Conservation (phyloP, 179 eudicot genomes). For the Spinacia oleracea region DNA sequence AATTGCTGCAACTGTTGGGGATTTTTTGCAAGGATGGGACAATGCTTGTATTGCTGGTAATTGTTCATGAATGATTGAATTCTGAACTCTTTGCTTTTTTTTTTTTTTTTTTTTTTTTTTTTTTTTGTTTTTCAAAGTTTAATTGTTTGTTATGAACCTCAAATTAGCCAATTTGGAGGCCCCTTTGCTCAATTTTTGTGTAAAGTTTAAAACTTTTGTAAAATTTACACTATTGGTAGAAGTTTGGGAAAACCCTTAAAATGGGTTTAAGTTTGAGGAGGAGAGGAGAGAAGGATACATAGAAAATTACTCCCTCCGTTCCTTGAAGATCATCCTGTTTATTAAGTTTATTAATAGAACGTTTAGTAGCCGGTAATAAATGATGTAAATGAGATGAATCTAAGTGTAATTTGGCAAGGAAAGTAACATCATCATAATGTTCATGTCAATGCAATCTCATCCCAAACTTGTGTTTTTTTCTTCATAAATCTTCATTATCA, state of each 20-base stretch:
- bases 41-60: conserved; percentile 85
- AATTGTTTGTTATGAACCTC: not conserved
- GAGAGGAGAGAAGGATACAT: not conserved
- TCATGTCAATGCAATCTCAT: too few relatives aligned
- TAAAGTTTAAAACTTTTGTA: not conserved
- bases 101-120: not conserved
- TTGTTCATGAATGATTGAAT: conserved; percentile 11
- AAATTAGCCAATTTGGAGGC: not conserved
- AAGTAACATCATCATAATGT: too few relatives aligned
- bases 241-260: not conserved
- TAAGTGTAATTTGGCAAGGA: too few relatives aligned
- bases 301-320: not conserved
- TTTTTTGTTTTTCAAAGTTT: not conserved
- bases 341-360: too few relatives aligned
- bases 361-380: too few relatives aligned
- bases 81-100: not conserved
- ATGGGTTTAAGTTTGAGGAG: conserved; percentile 1
- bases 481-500: too few relatives aligned
- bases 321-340: not conserved
- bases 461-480: too few relatives aligned
- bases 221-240: not conserved
- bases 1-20: conserved; percentile 74
- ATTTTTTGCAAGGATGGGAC: conserved; percentile 89
- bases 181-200: not conserved
- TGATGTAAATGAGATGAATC: too few relatives aligned